A percentile compares a stretch with the other conserved stretches of the same genome.
phyloP scores from a whole-genome alignment of 2,329 filamentous ascomycete genomes.

The Zymoseptoria brevis region DNA sequence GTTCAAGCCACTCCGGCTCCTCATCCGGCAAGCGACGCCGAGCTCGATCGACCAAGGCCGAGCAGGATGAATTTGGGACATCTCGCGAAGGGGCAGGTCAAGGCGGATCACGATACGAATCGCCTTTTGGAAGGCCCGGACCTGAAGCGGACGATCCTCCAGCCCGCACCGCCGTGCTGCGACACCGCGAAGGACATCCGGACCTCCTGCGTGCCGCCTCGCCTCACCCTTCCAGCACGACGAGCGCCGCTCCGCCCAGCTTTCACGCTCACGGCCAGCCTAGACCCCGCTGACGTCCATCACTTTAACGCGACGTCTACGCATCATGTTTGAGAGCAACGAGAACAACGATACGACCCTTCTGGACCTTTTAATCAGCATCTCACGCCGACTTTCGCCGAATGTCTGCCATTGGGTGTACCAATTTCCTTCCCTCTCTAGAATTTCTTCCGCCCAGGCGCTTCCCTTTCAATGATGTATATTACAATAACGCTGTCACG shows the following conservation, averaged over 20 bases:
- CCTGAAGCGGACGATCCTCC: conserved; percentile 18
- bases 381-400: not conserved
- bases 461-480: not conserved
- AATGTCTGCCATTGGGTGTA: not conserved
- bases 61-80: conserved; percentile 10
- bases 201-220: conserved; percentile 4
- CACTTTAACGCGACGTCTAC: not conserved
- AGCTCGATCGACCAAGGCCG: conserved; percentile 20
- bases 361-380: not conserved
- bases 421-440: not conserved
- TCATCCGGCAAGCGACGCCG: conserved; percentile 27
- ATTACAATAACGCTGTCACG: not conserved
- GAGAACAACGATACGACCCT: not conserved
- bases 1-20: conserved; percentile 20
- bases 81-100: conserved; percentile 4
- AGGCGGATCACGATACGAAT: conserved; percentile 19
- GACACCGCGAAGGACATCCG: conserved; percentile 19
- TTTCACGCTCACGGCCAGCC: not conserved
- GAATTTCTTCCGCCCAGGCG: not conserved
- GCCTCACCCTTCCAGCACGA: not conserved
- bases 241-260: not conserved
- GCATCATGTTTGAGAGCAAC: not conserved
- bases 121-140: conserved; percentile 18
- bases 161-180: conserved; percentile 20
- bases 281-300: not conserved